Evolutionary conservation across 345 rosid species (phyloP).

Genomic region (Gossypium anomalum): DNA sequence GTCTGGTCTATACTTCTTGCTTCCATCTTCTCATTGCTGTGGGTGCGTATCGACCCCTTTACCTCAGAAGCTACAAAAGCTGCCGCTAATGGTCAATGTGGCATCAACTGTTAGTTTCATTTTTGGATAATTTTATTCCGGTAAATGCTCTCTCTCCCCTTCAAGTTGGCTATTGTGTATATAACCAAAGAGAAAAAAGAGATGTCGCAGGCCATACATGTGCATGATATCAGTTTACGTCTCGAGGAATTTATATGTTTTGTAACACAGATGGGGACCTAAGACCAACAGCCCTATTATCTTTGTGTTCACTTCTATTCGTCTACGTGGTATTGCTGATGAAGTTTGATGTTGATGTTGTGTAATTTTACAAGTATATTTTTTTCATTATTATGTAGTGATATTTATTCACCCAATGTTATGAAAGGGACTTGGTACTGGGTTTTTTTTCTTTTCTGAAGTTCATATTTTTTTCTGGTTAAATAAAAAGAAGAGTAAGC

Average conservation of each 20-base stretch:
- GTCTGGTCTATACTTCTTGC: slow-evolving; percentile 98
- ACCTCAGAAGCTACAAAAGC: slow-evolving; percentile 41
- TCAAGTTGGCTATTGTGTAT: slow-evolving; percentile 23
- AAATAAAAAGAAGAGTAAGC: no score
- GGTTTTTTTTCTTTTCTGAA: no score
- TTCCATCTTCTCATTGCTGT: slow-evolving; percentile 92
- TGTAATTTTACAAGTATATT: background rate
- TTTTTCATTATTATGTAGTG: background rate
- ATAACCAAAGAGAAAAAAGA: slow-evolving; percentile 12
- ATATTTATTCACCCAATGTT: background rate
- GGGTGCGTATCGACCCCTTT: slow-evolving; percentile 97
- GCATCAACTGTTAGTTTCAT: slow-evolving; percentile 47
- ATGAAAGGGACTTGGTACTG: background rate
- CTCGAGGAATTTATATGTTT: background rate
- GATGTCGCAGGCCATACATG: background rate
- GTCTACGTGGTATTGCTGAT: slow-evolving; percentile 1
- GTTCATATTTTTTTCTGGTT: no score
- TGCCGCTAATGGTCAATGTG: slow-evolving; percentile 61
- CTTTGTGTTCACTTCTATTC: background rate
- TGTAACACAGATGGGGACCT: background rate
- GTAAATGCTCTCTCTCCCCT: slow-evolving; percentile 13
- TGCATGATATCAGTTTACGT: background rate
- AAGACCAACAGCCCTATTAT: background rate
- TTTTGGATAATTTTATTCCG: background rate
- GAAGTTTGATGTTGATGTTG: background rate